Conservation (phyloP, 345 rosid genomes). For the Populus davidiana region DNA sequence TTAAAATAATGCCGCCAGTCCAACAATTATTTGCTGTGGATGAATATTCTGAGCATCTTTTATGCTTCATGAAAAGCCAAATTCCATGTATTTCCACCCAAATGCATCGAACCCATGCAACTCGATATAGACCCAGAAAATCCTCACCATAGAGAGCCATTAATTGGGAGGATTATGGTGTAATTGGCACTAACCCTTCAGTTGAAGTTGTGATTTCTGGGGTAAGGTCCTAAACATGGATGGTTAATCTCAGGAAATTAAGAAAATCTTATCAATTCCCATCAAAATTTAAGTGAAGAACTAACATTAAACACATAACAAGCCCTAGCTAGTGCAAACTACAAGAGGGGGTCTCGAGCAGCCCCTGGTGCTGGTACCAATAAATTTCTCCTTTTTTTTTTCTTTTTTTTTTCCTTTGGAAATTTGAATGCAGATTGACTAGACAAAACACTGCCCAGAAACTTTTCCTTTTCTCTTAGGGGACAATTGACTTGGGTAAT, state of each 20-base stretch:
- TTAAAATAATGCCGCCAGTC: neutral
- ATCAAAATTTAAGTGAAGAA: too few relatives aligned
- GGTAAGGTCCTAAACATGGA: neutral
- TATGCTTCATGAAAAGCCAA: neutral
- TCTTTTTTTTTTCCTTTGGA: too few relatives aligned
- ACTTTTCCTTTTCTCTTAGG: too few relatives aligned
- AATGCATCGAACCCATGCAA: neutral
- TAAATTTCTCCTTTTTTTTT: too few relatives aligned
- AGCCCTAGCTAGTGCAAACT: too few relatives aligned
- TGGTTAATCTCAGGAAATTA: neutral
- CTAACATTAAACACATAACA: neutral
- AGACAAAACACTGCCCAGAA: too few relatives aligned
- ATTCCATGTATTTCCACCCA: neutral
- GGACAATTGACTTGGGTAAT: too few relatives aligned
- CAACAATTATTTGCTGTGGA: neutral
- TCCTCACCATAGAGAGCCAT: neutral
- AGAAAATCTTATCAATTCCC: neutral
- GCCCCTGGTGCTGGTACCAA: too few relatives aligned
- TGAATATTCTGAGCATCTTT: neutral
- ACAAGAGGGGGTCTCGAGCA: too few relatives aligned
- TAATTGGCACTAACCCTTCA: neutral
- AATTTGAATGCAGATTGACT: too few relatives aligned
- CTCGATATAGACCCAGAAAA: neutral
- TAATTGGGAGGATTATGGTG: neutral
- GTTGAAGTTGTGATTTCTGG: neutral